Evolutionary conservation across 2,329 filamentous ascomycete genomes (phyloP).

Genomic region (Phialophora macrospora): DNA sequence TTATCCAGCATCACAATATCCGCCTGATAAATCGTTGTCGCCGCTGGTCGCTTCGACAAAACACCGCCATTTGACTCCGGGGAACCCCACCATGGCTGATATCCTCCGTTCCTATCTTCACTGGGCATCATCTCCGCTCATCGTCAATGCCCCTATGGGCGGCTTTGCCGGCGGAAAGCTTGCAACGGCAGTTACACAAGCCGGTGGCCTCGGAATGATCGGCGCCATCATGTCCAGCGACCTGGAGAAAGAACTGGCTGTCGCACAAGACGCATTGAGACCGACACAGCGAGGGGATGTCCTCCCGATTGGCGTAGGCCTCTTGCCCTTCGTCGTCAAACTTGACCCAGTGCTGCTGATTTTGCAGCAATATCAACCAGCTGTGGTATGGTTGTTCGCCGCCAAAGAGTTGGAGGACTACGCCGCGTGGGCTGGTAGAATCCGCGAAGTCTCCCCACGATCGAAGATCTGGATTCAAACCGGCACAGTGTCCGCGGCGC

Average conservation of each 20-base stretch:
- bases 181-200: constrained; percentile 63
- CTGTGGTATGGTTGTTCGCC: constrained; percentile 49
- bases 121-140: constrained; percentile 44
- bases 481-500: constrained; percentile 54
- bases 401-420: constrained; percentile 42
- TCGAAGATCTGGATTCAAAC: constrained; percentile 60
- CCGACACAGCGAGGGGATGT: constrained; percentile 17
- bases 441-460: constrained; percentile 46
- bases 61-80: background rate
- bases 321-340: constrained; percentile 44
- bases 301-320: constrained; percentile 49
- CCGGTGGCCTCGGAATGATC: constrained; percentile 60
- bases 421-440: constrained; percentile 49
- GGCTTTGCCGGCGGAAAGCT: constrained; percentile 62
- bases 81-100: background rate
- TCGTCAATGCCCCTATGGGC: constrained; percentile 71
- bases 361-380: constrained; percentile 42
- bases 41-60: background rate
- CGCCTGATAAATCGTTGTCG: background rate
- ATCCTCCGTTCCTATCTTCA: constrained; percentile 12
- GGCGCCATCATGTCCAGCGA: constrained; percentile 57
- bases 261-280: constrained; percentile 37
- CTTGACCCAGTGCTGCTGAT: constrained; percentile 24
- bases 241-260: constrained; percentile 42
- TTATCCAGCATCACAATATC: background rate